Conservation (phyloP, 225 moss, liverwort and hornwort species). For the Climacium dendroides region DNA sequence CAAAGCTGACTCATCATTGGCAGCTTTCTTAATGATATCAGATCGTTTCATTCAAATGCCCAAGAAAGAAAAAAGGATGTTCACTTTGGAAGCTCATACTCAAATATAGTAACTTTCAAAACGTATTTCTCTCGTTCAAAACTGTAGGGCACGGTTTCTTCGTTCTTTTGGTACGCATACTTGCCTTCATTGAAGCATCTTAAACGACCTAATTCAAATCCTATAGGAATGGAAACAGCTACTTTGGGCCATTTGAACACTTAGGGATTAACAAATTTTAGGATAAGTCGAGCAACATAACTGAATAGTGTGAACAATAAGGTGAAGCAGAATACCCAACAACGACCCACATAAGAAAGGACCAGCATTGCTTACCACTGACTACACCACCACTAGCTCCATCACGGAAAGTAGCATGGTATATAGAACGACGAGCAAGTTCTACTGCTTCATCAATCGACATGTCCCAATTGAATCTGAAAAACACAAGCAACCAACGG, state of each 20-base stretch:
- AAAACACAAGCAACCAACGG: not conserved
- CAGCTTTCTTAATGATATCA: not conserved
- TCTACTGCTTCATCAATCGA: constrained; percentile 79
- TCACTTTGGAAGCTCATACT: not conserved
- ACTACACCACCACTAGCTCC: constrained; percentile 93
- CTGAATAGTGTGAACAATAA: not conserved
- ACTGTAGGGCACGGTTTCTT: not conserved
- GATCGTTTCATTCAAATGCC: not conserved
- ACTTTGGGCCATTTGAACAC: not conserved
- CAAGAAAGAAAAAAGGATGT: not conserved
- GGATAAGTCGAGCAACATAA: not conserved
- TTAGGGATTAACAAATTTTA: not conserved
- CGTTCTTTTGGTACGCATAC: not conserved
- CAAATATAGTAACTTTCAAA: not conserved
- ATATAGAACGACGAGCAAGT: constrained; percentile 80
- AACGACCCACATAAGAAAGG: not conserved
- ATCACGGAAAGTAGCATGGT: constrained; percentile 91
- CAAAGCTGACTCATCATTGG: not conserved
- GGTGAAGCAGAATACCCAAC: not conserved
- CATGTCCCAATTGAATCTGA: constrained; percentile 77
- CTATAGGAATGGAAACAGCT: not conserved
- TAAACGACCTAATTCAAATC: too few species aligned
- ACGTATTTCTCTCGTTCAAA: not conserved
- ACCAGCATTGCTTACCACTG: constrained; percentile 40
- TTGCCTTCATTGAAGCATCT: not conserved